Conservation (phyloP, 441 rosid genomes). For the Populus hybrid region DNA sequence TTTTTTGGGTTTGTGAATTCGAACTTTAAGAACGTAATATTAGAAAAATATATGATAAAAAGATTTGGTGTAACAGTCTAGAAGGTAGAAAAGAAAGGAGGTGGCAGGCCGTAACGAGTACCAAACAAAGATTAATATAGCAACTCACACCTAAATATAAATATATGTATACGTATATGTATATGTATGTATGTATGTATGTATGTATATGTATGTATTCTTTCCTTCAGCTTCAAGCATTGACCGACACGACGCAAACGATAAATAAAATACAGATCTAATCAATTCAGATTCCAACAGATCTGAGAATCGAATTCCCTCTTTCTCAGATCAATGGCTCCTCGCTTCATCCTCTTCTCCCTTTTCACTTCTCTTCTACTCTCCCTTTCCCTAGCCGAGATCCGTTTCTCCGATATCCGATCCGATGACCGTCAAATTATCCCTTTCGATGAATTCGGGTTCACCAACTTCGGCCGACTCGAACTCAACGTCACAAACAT, state of each 20-base stretch:
- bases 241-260: neutral
- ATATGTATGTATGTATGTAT: no score
- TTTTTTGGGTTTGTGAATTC: no score
- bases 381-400: conserved; percentile 49
- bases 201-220: no score
- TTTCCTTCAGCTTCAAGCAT: neutral
- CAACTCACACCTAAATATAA: no score
- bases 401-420: conserved; percentile 70
- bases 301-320: conserved; percentile 8
- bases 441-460: conserved; percentile 79
- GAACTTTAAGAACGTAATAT: neutral
- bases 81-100: no score
- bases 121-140: no score
- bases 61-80: no score
- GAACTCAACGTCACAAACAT: conserved; percentile 61
- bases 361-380: conserved; percentile 23
- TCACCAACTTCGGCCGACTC: conserved; percentile 77
- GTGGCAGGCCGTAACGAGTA: no score
- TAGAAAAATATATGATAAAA: no score
- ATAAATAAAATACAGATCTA: no score
- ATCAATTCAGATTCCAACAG: neutral
- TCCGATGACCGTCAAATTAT: conserved; percentile 61
- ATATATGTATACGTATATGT: no score
- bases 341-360: conserved; percentile 18
- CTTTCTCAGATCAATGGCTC: conserved; percentile 30